A percentile compares a stretch with the other conserved stretches of the same genome.
These are phyloP conservation scores for Hericium rajendrae DNA, from an alignment of 768 basidiomycete species.

Conservation along the genomic window DNA sequence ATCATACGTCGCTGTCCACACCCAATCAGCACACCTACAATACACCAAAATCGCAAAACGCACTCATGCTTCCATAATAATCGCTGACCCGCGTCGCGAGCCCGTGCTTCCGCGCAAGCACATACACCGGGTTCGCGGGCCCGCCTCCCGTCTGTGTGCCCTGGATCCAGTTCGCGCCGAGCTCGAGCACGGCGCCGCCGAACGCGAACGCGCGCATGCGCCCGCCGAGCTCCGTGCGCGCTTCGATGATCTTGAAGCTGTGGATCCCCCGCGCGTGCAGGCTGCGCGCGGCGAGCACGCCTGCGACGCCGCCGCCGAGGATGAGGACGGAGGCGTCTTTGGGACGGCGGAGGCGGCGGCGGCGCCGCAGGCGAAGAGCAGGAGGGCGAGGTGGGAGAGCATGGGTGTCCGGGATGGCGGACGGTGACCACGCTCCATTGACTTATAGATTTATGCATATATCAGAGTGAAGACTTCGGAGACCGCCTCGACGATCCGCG, in stretches of 20 bases:
- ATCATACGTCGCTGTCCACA: conserved; percentile 42
- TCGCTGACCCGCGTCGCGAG: conserved; percentile 37
- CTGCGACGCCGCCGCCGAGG: conserved; percentile 58
- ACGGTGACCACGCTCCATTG: too few relatives aligned
- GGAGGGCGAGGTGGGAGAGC: too few relatives aligned
- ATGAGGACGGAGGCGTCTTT: conserved; percentile 37
- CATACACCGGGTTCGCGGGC: conserved; percentile 49
- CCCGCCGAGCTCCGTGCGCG: conserved; percentile 48
- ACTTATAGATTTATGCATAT: too few relatives aligned
- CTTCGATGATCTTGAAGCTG: conserved; percentile 57
- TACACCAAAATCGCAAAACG: conserved; percentile 11
- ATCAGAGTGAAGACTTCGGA: too few relatives aligned
- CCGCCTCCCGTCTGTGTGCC: conserved; percentile 39
- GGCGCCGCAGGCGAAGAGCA: too few relatives aligned
- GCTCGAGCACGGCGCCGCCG: conserved; percentile 39
- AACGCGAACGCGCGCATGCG: conserved; percentile 42
- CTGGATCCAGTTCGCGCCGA: conserved; percentile 52
- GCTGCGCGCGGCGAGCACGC: conserved; percentile 54
- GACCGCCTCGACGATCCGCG: too few relatives aligned
- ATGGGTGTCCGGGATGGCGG: too few relatives aligned
- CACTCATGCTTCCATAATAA: conserved; percentile 32
- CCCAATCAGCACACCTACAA: background rate
- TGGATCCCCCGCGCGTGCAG: conserved; percentile 42
- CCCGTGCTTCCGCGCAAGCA: conserved; percentile 45
- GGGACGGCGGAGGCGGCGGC: conserved; percentile 1